Evolutionary conservation across 345 rosid species (phyloP).

Genomic region (Gossypium thurberi): DNA sequence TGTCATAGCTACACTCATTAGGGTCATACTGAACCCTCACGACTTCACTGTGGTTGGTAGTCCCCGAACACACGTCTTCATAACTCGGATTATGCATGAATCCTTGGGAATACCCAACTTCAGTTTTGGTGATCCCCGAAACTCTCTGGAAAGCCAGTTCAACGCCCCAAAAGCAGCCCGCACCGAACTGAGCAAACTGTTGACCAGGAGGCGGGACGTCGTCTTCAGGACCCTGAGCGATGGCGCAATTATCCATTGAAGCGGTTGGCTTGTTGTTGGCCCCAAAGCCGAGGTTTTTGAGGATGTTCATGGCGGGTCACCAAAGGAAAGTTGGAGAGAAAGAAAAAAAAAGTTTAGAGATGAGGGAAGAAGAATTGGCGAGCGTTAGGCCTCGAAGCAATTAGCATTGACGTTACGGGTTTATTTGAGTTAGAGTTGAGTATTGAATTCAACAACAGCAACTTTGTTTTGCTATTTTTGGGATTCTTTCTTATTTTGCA

Average conservation of each 20-base stretch:
- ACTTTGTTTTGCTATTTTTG: too few species aligned
- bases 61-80: slow-evolving; percentile 72
- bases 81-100: slow-evolving; percentile 54
- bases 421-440: background rate
- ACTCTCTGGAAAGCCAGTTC: slow-evolving; percentile 86
- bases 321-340: background rate
- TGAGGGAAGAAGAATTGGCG: slow-evolving; percentile 12
- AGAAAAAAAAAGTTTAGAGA: slow-evolving; percentile 10
- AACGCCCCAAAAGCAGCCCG: slow-evolving; percentile 97
- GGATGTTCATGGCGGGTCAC: slow-evolving; percentile 63
- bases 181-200: slow-evolving; percentile 78
- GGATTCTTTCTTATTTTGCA: too few species aligned
- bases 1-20: slow-evolving; percentile 56
- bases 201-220: slow-evolving; percentile 71
- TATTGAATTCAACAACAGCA: too few species aligned
- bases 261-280: slow-evolving; percentile 32
- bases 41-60: slow-evolving; percentile 62
- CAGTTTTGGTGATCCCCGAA: slow-evolving; percentile 70
- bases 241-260: slow-evolving; percentile 48
- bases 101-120: slow-evolving; percentile 84
- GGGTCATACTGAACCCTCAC: slow-evolving; percentile 90
- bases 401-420: too few species aligned
- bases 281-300: slow-evolving; percentile 80
- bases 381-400: background rate
- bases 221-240: slow-evolving; percentile 68